These are phyloP conservation scores for Colletotrichum zoysiae DNA, from an alignment of 2,329 filamentous ascomycete genomes.

Conservation along the genomic window DNA sequence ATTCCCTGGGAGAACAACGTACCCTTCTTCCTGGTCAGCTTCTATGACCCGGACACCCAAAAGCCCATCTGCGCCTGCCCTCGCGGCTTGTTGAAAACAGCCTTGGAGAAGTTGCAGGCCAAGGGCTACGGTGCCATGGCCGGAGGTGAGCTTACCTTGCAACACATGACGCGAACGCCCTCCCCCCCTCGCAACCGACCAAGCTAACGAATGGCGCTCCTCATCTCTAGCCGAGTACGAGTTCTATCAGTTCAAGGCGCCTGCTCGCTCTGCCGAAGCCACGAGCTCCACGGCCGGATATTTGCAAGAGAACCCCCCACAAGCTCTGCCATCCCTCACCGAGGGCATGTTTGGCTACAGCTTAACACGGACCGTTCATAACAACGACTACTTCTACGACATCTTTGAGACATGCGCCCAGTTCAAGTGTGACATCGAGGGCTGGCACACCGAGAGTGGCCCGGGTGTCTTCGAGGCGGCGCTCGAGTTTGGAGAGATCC, in stretches of 20 bases:
- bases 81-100: constrained; percentile 77
- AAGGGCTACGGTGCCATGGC: constrained; percentile 88
- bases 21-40: constrained; percentile 87
- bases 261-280: constrained; percentile 63
- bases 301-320: constrained; percentile 78
- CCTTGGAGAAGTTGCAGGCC: constrained; percentile 74
- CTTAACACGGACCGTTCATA: constrained; percentile 86
- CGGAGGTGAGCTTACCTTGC: constrained; percentile 72
- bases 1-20: constrained; percentile 93
- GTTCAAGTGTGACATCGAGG: constrained; percentile 87
- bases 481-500: constrained; percentile 89
- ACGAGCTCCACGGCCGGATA: constrained; percentile 80
- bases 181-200: too few relatives aligned
- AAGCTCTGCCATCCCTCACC: constrained; percentile 82
- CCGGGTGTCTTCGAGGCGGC: constrained; percentile 97
- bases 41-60: constrained; percentile 83
- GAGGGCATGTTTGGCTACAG: constrained; percentile 98
- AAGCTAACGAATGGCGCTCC: constrained; percentile 14
- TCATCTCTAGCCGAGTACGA: constrained; percentile 84
- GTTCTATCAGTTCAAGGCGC: constrained; percentile 90
- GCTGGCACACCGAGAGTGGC: constrained; percentile 95
- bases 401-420: constrained; percentile 84
- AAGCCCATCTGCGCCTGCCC: constrained; percentile 82
- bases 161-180: background rate
- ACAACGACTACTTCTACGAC: constrained; percentile 92